A percentile compares a stretch with the other conserved stretches of the same genome.
phyloP scores from a whole-genome alignment of 2,329 filamentous ascomycete species.

The Cladophialophora psammophila region DNA sequence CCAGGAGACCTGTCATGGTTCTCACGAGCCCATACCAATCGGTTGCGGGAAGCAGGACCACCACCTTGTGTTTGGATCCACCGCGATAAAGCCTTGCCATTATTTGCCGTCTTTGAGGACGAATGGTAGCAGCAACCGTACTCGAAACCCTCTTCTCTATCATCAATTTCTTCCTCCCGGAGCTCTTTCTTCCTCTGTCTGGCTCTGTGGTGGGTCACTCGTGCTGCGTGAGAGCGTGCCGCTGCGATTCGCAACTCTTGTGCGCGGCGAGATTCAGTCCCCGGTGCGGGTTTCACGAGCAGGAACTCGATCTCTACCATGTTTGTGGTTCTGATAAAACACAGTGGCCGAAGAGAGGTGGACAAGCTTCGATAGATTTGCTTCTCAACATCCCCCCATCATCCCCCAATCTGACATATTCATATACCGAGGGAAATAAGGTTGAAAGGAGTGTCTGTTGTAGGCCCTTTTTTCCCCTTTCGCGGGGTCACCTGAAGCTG shows the following conservation, averaged over 20 bases:
- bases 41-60: not conserved
- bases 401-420: no score
- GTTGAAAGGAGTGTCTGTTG: no score
- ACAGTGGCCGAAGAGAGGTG: not conserved
- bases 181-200: conserved; percentile 4
- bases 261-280: conserved; percentile 8
- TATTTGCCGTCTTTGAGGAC: not conserved
- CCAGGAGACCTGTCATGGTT: not conserved
- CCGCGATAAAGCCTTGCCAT: not conserved
- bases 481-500: no score
- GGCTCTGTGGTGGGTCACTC: conserved; percentile 1
- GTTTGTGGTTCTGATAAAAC: not conserved
- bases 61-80: not conserved
- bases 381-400: not conserved
- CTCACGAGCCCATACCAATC: not conserved
- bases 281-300: not conserved
- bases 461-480: no score
- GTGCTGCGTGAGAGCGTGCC: conserved; percentile 8
- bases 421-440: no score
- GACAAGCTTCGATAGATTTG: not conserved
- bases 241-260: not conserved
- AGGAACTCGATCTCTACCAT: conserved; percentile 10
- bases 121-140: not conserved
- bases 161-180: not conserved
- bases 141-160: not conserved